These are phyloP conservation scores for Neurospora sp. DNA, from an alignment of 495 filamentous ascomycete species.

Conservation along the genomic window DNA sequence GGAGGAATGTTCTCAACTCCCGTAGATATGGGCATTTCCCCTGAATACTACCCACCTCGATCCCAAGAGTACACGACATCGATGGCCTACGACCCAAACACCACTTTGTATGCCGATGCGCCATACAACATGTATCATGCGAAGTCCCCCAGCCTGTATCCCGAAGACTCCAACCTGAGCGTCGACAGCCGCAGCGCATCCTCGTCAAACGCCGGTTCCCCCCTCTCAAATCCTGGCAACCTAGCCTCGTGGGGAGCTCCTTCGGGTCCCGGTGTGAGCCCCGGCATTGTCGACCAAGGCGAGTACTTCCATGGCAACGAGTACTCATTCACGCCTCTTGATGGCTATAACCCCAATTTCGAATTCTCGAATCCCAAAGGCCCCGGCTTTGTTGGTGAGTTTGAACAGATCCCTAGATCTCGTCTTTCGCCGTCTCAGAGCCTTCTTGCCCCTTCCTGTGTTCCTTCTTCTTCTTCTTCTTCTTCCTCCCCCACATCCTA, in stretches of 20 bases:
- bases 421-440: slow-evolving; percentile 5
- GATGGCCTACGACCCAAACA: slow-evolving; percentile 27
- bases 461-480: slow-evolving; percentile 23
- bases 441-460: slow-evolving; percentile 11
- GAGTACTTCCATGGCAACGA: slow-evolving; percentile 48
- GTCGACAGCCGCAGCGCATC: slow-evolving; percentile 71
- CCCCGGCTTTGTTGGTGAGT: slow-evolving; percentile 73
- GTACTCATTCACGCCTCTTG: slow-evolving; percentile 39
- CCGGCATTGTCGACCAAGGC: slow-evolving; percentile 56
- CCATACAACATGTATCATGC: slow-evolving; percentile 26
- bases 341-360: slow-evolving; percentile 42
- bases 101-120: slow-evolving; percentile 25
- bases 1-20: slow-evolving; percentile 23
- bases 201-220: slow-evolving; percentile 76
- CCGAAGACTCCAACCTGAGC: slow-evolving; percentile 51
- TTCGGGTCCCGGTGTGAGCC: slow-evolving; percentile 52
- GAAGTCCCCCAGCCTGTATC: slow-evolving; percentile 31
- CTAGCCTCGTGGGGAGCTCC: slow-evolving; percentile 46
- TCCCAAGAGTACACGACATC: slow-evolving; percentile 29
- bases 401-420: slow-evolving; percentile 26
- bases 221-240: slow-evolving; percentile 55
- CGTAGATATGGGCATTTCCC: slow-evolving; percentile 34
- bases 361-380: slow-evolving; percentile 47
- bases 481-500: slow-evolving; percentile 18
- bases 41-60: slow-evolving; percentile 29